A percentile compares a stretch with the other conserved stretches of the same genome.
Conservation (phyloP, 2,329 filamentous ascomycete genomes). For the Verruconis gallopava region DNA sequence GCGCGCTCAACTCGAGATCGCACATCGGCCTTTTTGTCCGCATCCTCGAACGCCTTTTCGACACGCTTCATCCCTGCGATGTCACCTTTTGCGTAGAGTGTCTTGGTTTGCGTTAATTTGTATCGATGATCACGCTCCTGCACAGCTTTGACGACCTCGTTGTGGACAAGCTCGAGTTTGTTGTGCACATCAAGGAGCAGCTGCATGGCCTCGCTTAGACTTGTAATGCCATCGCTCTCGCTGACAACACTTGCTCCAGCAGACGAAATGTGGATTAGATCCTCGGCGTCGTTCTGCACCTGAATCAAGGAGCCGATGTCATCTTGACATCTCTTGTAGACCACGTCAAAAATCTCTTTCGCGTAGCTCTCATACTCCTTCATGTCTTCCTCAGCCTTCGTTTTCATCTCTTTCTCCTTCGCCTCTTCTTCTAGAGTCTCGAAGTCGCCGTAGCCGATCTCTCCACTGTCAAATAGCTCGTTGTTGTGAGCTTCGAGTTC, state of each 20-base stretch:
- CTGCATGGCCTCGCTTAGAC: conserved; percentile 23
- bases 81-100: conserved; percentile 38
- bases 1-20: conserved; percentile 37
- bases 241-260: conserved; percentile 5
- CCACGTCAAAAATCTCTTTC: conserved; percentile 35
- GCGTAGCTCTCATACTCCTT: conserved; percentile 39
- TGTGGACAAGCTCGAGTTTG: conserved; percentile 37
- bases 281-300: conserved; percentile 31
- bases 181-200: conserved; percentile 33
- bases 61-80: conserved; percentile 37
- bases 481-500: conserved; percentile 41
- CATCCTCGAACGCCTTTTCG: conserved; percentile 30
- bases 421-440: conserved; percentile 42
- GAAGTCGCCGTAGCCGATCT: conserved; percentile 46
- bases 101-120: conserved; percentile 41
- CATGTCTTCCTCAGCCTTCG: conserved; percentile 40
- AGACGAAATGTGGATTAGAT: conserved; percentile 22
- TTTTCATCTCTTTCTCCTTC: conserved; percentile 37
- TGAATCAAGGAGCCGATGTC: conserved; percentile 37
- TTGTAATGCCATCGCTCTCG: conserved; percentile 18
- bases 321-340: conserved; percentile 35
- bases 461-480: conserved; percentile 40
- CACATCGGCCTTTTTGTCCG: conserved; percentile 37
- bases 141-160: conserved; percentile 35
- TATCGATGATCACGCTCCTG: conserved; percentile 41